Base-by-base conservation (phyloP, 2,329 filamentous ascomycete species). In the Mycosphaerella arachidis region DNA sequence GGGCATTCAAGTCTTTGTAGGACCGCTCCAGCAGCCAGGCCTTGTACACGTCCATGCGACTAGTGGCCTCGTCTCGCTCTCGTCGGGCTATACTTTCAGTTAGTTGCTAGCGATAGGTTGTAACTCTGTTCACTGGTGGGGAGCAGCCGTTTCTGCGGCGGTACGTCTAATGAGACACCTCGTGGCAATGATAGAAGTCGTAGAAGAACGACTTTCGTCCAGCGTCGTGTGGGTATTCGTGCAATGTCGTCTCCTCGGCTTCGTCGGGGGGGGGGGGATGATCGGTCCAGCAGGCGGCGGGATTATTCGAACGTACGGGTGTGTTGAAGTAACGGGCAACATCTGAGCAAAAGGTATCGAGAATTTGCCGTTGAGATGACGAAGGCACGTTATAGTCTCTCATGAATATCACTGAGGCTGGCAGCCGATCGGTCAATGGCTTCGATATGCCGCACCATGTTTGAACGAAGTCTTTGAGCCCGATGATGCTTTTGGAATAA, bases 111-210 rank as follows among this genome's bases (percentile, higher is more conserved):
- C 59, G 56, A 27, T 45, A 56, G 5, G 10, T 16, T 3, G 37
- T 55, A 24, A 55, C 51, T 27, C 12, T 27, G 35, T 58, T 60
- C 27, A 56, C 58, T 7, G 33, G 16, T 1, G 58, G 58, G 12
- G 16, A 24, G 8, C 9, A 7, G 24, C 35, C 24, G 24, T 24
- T 2, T 9, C 27, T 46, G 16, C 43, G 52, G 13, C 30, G 1
- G 35, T 56, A 48, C 24, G 53, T 33, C 10, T 24, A 1, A 1
- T 43, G 53, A 24, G 56, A 59, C 12, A 43, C 27, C 3, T 56
- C 30, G 9, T 40, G 33, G 1, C 53, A 8, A 10, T 56, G 46
- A 13, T 56, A 56, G 48, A 60, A 60, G 30, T 60, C 58, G 18
- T 56, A 46, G 29, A 60, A 53, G 53, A 24, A 24, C 1, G 58